A percentile compares a stretch with the other conserved stretches of the same genome.
These are phyloP conservation scores for Akanthomyces lecanii DNA, from an alignment of 2,329 filamentous ascomycete genomes.

Conservation along the genomic window DNA sequence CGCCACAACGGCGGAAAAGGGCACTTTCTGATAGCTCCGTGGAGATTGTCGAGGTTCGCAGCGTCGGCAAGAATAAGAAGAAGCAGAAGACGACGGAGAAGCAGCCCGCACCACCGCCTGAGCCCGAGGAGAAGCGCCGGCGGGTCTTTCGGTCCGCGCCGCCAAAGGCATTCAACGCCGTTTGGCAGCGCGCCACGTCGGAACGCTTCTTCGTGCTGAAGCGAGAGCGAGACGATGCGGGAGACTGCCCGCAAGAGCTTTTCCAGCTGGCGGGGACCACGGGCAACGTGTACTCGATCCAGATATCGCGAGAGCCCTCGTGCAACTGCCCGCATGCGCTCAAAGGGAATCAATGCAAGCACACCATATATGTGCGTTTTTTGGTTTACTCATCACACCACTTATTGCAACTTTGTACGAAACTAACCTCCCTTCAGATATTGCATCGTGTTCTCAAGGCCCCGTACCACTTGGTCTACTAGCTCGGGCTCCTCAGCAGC, in stretches of 20 bases:
- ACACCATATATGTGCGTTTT: slow-evolving; percentile 52
- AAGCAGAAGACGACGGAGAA: neutral
- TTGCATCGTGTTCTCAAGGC: slow-evolving; percentile 57
- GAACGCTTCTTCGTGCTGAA: slow-evolving; percentile 46
- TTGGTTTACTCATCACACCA: neutral
- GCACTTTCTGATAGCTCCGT: slow-evolving; percentile 1
- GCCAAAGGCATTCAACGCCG: slow-evolving; percentile 32
- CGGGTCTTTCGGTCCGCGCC: slow-evolving; percentile 31
- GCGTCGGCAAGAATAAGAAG: neutral
- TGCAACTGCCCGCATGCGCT: slow-evolving; percentile 54
- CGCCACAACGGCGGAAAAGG: neutral
- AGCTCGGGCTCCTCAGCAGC: slow-evolving; percentile 54
- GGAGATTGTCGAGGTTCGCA: neutral
- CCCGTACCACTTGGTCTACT: slow-evolving; percentile 53
- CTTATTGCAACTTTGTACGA: neutral
- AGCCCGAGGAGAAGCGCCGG: slow-evolving; percentile 32
- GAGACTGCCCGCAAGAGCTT: slow-evolving; percentile 39
- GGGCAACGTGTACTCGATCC: slow-evolving; percentile 60
- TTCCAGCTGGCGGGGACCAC: slow-evolving; percentile 60
- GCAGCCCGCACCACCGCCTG: neutral
- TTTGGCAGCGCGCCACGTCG: slow-evolving; percentile 37
- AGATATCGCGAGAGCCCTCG: slow-evolving; percentile 45
- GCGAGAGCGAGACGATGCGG: slow-evolving; percentile 35
- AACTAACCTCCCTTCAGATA: slow-evolving; percentile 34
- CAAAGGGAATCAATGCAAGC: slow-evolving; percentile 60